These are phyloP conservation scores for Eimeria falciformis DNA, from an alignment of 169 alveolate species.

Conservation along the genomic window DNA sequence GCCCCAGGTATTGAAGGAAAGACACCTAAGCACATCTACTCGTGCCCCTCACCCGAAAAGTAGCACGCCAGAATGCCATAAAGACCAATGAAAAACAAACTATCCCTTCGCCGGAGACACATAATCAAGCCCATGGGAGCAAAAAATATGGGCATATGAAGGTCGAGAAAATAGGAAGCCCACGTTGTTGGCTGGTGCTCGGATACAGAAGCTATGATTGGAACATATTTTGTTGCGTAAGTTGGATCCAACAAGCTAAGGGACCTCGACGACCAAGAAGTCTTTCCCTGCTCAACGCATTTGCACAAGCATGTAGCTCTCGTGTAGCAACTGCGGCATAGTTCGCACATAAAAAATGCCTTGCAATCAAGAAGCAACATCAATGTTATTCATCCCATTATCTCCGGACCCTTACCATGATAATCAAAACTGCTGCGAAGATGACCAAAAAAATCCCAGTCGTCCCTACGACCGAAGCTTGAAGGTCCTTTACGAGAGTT, in stretches of 20 bases:
- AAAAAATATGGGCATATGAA: slow-evolving; percentile 71
- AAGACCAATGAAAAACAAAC: slow-evolving; percentile 92
- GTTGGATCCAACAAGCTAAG: slow-evolving; percentile 98
- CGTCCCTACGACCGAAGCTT: slow-evolving; percentile 8
- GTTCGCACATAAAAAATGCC: too few relatives aligned
- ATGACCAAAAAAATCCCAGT: slow-evolving; percentile 32
- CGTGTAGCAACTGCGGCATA: too few relatives aligned
- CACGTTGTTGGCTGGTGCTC: slow-evolving; percentile 99
- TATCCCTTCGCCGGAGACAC: slow-evolving; percentile 90
- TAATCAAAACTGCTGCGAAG: slow-evolving; percentile 70
- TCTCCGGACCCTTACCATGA: slow-evolving; percentile 79
- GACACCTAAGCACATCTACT: background rate
- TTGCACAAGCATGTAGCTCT: background rate
- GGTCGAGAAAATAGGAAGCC: slow-evolving; percentile 85
- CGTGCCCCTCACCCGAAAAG: slow-evolving; percentile 86
- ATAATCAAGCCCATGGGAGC: slow-evolving; percentile 83
- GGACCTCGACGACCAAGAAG: slow-evolving; percentile 96
- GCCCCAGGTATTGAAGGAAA: background rate
- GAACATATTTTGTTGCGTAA: slow-evolving; percentile 96
- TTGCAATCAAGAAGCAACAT: too few relatives aligned
- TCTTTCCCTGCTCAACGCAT: slow-evolving; percentile 86
- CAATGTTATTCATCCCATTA: too few relatives aligned
- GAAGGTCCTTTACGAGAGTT: slow-evolving; percentile 59
- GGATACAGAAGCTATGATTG: slow-evolving; percentile 98
- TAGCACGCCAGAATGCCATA: slow-evolving; percentile 95